Percentiles rank a stretch among this genome's conserved stretches.
Conservation (phyloP, 257 asterid species). For the Gynochthodes officinalis region DNA sequence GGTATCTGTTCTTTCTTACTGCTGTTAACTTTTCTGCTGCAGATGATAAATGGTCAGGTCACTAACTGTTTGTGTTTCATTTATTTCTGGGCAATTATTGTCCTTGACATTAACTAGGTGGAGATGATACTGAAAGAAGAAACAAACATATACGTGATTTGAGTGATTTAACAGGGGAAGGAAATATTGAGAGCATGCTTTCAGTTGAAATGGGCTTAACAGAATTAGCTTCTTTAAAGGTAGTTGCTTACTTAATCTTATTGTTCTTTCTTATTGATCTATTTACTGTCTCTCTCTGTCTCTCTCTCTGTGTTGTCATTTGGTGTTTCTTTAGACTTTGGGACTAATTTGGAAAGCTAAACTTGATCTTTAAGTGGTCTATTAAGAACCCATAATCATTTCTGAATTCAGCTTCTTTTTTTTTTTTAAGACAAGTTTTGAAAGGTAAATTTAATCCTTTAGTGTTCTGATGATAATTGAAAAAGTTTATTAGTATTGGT, state of each 20-base stretch:
- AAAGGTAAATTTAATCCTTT: neutral
- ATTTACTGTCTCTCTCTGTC: slow-evolving; percentile 10
- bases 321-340: neutral
- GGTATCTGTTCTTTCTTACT: slow-evolving; percentile 47
- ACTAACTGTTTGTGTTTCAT: slow-evolving; percentile 15
- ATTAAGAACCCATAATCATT: neutral
- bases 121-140: slow-evolving; percentile 42
- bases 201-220: slow-evolving; percentile 98
- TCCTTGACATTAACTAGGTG: slow-evolving; percentile 40
- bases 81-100: slow-evolving; percentile 21
- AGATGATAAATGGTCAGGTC: slow-evolving; percentile 6
- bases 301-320: neutral
- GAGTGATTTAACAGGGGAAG: slow-evolving; percentile 93
- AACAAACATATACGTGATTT: slow-evolving; percentile 55
- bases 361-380: neutral
- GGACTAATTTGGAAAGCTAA: neutral
- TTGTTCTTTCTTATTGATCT: neutral
- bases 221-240: slow-evolving; percentile 97
- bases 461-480: neutral
- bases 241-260: slow-evolving; percentile 18
- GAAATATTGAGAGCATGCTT: slow-evolving; percentile 98
- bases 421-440: too few species aligned
- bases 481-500: neutral
- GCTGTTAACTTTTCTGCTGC: slow-evolving; percentile 13
- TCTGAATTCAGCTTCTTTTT: neutral